phyloP scores from a whole-genome alignment of 345 rosid genomes.

The Rhizophora mangle region DNA sequence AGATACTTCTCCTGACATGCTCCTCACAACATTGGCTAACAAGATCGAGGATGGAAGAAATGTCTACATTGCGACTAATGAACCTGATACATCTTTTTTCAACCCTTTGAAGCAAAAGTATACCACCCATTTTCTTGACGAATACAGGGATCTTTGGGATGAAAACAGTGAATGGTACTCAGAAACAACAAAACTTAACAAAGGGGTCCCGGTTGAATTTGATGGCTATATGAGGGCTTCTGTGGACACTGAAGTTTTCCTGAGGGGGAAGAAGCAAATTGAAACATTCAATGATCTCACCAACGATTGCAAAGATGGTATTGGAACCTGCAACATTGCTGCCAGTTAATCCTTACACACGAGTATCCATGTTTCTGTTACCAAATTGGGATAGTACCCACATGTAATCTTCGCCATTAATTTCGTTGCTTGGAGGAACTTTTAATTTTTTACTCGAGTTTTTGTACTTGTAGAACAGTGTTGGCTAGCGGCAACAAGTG shows the following conservation, averaged over 20 bases:
- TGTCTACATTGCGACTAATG: slow-evolving; percentile 78
- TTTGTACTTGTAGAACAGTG: slow-evolving; percentile 16
- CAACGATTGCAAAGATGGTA: slow-evolving; percentile 83
- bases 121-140: slow-evolving; percentile 75
- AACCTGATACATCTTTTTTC: slow-evolving; percentile 60
- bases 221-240: slow-evolving; percentile 92
- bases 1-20: slow-evolving; percentile 68
- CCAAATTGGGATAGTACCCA: slow-evolving; percentile 1
- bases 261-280: slow-evolving; percentile 92
- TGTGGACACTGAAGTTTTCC: slow-evolving; percentile 85
- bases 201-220: slow-evolving; percentile 75
- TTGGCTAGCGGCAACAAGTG: slow-evolving; percentile 8
- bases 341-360: slow-evolving; percentile 38
- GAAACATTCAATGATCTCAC: slow-evolving; percentile 92
- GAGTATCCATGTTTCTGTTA: slow-evolving; percentile 13
- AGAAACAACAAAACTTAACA: slow-evolving; percentile 76
- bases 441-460: slow-evolving; percentile 7
- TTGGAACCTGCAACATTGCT: slow-evolving; percentile 69
- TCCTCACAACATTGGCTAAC: slow-evolving; percentile 59
- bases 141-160: slow-evolving; percentile 82
- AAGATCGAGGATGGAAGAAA: slow-evolving; percentile 81
- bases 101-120: slow-evolving; percentile 80
- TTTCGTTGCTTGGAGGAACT: slow-evolving; percentile 21
- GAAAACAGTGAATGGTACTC: slow-evolving; percentile 86
- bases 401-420: slow-evolving; percentile 12